Evolutionary conservation across 1,139 yeast species (phyloP).

Genomic region (Diutina catenulata): DNA sequence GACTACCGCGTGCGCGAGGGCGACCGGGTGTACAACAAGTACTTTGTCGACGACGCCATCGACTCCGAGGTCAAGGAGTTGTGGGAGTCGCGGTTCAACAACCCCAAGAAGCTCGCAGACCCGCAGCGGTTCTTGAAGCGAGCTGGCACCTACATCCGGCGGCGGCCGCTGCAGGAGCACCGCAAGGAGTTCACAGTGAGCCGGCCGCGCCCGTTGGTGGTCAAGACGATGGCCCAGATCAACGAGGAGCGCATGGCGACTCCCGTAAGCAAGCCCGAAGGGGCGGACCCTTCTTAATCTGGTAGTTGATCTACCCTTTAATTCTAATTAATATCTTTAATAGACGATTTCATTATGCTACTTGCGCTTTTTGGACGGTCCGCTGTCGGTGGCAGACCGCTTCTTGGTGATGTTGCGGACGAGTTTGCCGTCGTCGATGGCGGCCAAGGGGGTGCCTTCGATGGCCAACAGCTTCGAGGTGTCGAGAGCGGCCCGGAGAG

Average conservation of each 20-base stretch:
- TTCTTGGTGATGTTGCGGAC: slow-evolving; percentile 45
- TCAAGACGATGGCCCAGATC: slow-evolving; percentile 11
- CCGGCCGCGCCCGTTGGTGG: slow-evolving; percentile 30
- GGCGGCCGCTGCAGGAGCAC: not conserved
- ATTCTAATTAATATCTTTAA: not conserved
- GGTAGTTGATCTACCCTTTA: slow-evolving; percentile 3
- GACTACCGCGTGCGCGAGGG: slow-evolving; percentile 41
- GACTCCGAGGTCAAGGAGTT: slow-evolving; percentile 40
- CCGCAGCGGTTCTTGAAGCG: slow-evolving; percentile 1
- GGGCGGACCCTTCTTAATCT: too few relatives aligned
- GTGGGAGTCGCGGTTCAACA: slow-evolving; percentile 26
- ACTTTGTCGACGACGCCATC: slow-evolving; percentile 22
- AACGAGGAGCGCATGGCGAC: slow-evolving; percentile 8
- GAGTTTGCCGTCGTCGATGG: slow-evolving; percentile 47
- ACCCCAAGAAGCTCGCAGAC: not conserved
- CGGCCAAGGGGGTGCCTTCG: slow-evolving; percentile 16
- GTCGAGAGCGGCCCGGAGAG: slow-evolving; percentile 31
- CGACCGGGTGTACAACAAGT: slow-evolving; percentile 32
- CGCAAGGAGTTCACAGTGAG: slow-evolving; percentile 28
- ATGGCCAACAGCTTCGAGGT: slow-evolving; percentile 19
- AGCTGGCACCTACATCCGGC: slow-evolving; percentile 1
- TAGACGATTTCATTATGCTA: slow-evolving; percentile 6
- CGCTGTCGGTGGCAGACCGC: slow-evolving; percentile 1
- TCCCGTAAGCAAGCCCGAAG: too few relatives aligned
- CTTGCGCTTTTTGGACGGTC: slow-evolving; percentile 5